These are phyloP conservation scores for Capronia coronata DNA, from an alignment of 2,329 filamentous ascomycete species.

Conservation along the genomic window DNA sequence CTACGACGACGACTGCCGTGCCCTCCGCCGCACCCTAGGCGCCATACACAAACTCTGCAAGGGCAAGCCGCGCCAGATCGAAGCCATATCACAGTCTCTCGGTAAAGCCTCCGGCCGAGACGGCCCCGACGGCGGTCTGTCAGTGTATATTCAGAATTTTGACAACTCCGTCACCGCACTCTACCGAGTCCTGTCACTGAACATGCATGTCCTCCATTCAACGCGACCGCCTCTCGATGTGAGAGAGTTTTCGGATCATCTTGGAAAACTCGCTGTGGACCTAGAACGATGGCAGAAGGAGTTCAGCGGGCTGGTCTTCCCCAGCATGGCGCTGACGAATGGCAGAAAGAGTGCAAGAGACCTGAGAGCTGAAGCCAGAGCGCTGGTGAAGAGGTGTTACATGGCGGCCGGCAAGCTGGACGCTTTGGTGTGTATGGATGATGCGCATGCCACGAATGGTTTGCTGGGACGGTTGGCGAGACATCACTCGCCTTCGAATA, in stretches of 20 bases:
- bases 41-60: conserved; percentile 5
- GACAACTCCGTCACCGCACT: conserved; percentile 3
- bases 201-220: conserved; percentile 1
- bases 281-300: conserved; percentile 3
- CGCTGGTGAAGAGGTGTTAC: neutral
- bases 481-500: neutral
- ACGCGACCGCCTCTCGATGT: neutral
- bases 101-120: neutral
- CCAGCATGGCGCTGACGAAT: neutral
- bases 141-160: conserved; percentile 3
- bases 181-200: neutral
- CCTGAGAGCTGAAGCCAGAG: neutral
- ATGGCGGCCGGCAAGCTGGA: conserved; percentile 1
- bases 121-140: neutral
- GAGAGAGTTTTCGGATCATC: conserved; percentile 1
- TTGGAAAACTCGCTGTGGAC: conserved; percentile 5
- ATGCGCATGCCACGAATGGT: neutral
- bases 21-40: conserved; percentile 4
- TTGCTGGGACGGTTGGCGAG: neutral
- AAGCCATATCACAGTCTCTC: neutral
- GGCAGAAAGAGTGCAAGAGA: neutral
- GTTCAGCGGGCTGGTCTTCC: neutral
- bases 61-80: conserved; percentile 2
- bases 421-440: conserved; percentile 1
- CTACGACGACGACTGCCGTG: conserved; percentile 3